These are phyloP conservation scores for Scytalidium sp. DNA, from an alignment of 2,329 filamentous ascomycete species.

Conservation along the genomic window DNA sequence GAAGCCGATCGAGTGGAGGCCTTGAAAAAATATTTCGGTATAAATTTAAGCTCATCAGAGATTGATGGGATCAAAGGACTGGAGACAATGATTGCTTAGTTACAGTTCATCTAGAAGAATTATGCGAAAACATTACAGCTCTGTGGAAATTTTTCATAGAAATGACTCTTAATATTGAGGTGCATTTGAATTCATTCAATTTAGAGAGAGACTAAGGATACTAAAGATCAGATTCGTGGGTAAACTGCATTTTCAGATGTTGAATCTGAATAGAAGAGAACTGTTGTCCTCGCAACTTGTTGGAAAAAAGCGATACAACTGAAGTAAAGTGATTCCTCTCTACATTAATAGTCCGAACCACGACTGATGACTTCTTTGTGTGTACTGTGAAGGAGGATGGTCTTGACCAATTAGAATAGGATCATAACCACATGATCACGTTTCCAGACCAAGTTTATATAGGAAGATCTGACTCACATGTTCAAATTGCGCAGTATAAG, in stretches of 20 bases:
- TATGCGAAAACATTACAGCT: background rate
- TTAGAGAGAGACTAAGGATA: background rate
- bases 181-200: too few species aligned
- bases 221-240: background rate
- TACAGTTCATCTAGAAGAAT: too few species aligned
- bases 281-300: background rate
- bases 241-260: background rate
- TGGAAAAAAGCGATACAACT: background rate
- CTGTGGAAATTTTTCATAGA: background rate
- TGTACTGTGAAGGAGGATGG: slow-evolving; percentile 40
- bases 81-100: slow-evolving; percentile 30
- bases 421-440: too few species aligned
- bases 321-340: background rate
- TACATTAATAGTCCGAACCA: slow-evolving; percentile 46
- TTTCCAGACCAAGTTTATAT: background rate
- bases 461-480: slow-evolving; percentile 34
- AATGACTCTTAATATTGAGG: too few species aligned
- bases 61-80: slow-evolving; percentile 47
- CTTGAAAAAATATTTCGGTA: slow-evolving; percentile 47
- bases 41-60: slow-evolving; percentile 47
- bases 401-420: slow-evolving; percentile 35
- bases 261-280: background rate
- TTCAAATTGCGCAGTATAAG: slow-evolving; percentile 64
- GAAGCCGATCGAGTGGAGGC: slow-evolving; percentile 50
- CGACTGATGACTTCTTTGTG: slow-evolving; percentile 51